Evolutionary conservation across 1,284 basidiomycete species (phyloP).

Genomic region (Ganoderma lingzhi): DNA sequence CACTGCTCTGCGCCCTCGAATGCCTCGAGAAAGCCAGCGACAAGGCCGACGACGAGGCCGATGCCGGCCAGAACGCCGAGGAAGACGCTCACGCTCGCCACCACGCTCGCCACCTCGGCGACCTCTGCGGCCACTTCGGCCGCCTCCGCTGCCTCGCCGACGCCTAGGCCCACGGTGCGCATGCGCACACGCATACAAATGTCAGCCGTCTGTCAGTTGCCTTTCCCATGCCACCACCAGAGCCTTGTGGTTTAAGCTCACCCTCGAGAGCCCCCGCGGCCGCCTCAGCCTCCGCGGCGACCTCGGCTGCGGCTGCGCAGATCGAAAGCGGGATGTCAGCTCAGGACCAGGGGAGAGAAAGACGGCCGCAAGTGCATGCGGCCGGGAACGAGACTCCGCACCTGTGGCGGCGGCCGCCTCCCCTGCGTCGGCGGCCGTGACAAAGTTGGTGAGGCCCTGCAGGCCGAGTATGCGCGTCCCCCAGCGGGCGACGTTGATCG

Average conservation of each 20-base stretch:
- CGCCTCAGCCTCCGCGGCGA: not conserved
- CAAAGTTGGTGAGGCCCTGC: not conserved
- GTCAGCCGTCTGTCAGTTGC: too few species aligned
- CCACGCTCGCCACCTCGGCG: not conserved
- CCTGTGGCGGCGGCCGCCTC: not conserved
- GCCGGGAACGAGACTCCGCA: not conserved
- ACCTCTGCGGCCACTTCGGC: not conserved
- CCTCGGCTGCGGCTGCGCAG: not conserved
- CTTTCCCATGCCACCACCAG: too few species aligned
- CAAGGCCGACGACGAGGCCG: not conserved
- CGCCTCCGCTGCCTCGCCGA: not conserved
- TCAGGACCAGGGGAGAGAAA: not conserved
- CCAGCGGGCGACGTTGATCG: not conserved
- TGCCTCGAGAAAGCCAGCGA: not conserved
- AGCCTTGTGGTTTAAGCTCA: not conserved
- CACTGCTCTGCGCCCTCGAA: not conserved
- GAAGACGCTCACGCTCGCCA: not conserved
- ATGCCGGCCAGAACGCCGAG: not conserved
- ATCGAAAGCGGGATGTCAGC: not conserved
- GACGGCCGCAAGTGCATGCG: too few species aligned
- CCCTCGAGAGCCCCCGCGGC: not conserved
- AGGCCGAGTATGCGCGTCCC: not conserved
- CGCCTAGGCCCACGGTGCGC: not conserved
- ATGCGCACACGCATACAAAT: too few species aligned
- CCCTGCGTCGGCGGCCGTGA: not conserved